Percentiles rank a stretch among this genome's conserved stretches.
Evolutionary conservation across 2,329 filamentous ascomycete species (phyloP).

Genomic region (Colletotrichum tropicale): DNA sequence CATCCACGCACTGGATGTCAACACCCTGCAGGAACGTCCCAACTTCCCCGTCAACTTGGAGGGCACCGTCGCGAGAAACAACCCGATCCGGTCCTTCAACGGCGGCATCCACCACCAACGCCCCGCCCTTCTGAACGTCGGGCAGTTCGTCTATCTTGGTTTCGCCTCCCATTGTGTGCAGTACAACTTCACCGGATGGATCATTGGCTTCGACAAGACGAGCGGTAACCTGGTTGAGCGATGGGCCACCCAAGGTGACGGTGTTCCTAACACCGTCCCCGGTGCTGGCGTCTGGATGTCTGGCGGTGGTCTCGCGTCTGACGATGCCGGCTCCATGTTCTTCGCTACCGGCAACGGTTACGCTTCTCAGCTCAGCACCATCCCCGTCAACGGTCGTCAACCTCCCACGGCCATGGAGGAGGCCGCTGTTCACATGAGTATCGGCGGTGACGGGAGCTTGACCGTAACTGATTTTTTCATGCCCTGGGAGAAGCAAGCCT

Average conservation of each 20-base stretch:
- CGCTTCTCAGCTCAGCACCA: slow-evolving; percentile 40
- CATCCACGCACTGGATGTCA: slow-evolving; percentile 41
- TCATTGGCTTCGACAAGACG: slow-evolving; percentile 53
- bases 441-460: slow-evolving; percentile 45
- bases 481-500: slow-evolving; percentile 54
- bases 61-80: slow-evolving; percentile 49
- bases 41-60: slow-evolving; percentile 55
- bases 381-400: slow-evolving; percentile 40
- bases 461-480: slow-evolving; percentile 57
- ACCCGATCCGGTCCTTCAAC: slow-evolving; percentile 50
- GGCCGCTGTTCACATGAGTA: slow-evolving; percentile 47
- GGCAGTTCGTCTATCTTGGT: slow-evolving; percentile 52
- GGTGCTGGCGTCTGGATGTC: slow-evolving; percentile 51
- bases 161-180: slow-evolving; percentile 62
- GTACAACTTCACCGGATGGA: slow-evolving; percentile 60
- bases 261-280: slow-evolving; percentile 37
- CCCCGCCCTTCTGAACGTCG: slow-evolving; percentile 49
- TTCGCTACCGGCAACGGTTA: slow-evolving; percentile 44
- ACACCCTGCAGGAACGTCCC: slow-evolving; percentile 38
- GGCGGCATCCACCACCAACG: slow-evolving; percentile 58
- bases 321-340: slow-evolving; percentile 43
- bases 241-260: slow-evolving; percentile 45
- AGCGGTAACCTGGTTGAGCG: slow-evolving; percentile 39
- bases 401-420: slow-evolving; percentile 48
- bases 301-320: slow-evolving; percentile 41